A percentile compares a stretch with the other conserved stretches of the same genome.
These are phyloP conservation scores for Aspergillus proliferans DNA, from an alignment of 2,329 filamentous ascomycete species.

Conservation along the genomic window DNA sequence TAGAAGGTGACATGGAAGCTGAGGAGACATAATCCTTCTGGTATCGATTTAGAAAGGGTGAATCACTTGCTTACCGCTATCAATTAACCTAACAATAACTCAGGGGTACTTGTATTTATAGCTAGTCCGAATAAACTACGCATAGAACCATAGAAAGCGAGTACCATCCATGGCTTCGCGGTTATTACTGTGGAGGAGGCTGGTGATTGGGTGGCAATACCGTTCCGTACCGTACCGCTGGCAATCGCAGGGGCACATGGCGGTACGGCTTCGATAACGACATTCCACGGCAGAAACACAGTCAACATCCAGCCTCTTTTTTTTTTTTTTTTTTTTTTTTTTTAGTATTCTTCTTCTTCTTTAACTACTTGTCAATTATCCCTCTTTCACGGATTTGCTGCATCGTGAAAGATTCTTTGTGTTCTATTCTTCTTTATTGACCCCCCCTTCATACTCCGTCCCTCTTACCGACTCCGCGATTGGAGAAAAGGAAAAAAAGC, in stretches of 20 bases:
- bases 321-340: too few species aligned
- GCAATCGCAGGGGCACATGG: neutral
- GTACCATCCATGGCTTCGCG: neutral
- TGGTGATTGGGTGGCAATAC: neutral
- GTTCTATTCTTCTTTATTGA: too few species aligned
- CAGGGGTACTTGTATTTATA: neutral
- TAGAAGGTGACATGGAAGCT: neutral
- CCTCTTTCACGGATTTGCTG: neutral
- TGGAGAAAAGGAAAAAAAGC: conserved; percentile 4
- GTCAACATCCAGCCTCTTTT: too few species aligned
- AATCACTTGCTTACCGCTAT: neutral
- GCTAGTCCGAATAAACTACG: neutral
- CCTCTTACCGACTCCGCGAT: neutral
- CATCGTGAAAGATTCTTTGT: neutral
- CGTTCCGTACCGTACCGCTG: neutral
- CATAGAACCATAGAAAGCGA: neutral
- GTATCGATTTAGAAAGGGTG: neutral
- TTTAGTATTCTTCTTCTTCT: neutral
- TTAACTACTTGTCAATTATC: neutral
- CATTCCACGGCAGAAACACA: too few species aligned
- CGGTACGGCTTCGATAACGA: neutral
- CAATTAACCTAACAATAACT: neutral
- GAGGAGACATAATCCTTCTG: neutral
- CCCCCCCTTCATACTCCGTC: neutral
- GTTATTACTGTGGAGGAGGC: neutral